Evolutionary conservation across 306 rosid species (phyloP).

Genomic region (Prunus persica): DNA sequence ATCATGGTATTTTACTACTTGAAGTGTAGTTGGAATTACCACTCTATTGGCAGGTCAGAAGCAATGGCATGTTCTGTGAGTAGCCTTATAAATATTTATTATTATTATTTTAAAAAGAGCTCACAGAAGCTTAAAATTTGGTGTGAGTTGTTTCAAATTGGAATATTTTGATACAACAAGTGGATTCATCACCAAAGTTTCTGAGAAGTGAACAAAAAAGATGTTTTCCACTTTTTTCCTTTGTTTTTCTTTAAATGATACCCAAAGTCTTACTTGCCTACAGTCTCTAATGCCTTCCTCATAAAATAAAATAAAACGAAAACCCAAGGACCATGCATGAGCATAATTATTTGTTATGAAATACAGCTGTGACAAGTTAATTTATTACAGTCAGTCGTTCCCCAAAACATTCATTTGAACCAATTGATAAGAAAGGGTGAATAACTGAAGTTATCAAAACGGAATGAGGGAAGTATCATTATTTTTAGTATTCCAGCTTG

Average conservation of each 20-base stretch:
- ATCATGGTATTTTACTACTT: not conserved
- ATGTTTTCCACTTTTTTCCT: not conserved
- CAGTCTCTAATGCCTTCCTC: not conserved
- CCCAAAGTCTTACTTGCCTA: not conserved
- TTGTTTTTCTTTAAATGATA: not conserved
- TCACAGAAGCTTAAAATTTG: not conserved
- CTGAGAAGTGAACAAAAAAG: not conserved
- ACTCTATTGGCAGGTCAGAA: not conserved
- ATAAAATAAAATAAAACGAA: not conserved
- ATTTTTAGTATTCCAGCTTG: constrained; percentile 27
- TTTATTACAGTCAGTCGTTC: not conserved
- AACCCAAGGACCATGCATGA: not conserved
- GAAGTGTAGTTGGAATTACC: not conserved
- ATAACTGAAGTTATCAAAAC: constrained; percentile 11
- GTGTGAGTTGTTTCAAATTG: not conserved
- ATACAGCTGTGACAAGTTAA: not conserved
- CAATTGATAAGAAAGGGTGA: not conserved
- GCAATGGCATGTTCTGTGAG: not conserved
- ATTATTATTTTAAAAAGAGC: not conserved
- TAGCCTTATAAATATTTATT: not conserved
- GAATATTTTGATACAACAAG: not conserved
- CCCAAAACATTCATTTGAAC: not conserved
- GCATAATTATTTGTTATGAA: not conserved
- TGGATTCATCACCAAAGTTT: not conserved
- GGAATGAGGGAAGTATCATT: constrained; percentile 1